Conservation (phyloP, 164 flowering plant species). For the Houttuynia cordata region DNA sequence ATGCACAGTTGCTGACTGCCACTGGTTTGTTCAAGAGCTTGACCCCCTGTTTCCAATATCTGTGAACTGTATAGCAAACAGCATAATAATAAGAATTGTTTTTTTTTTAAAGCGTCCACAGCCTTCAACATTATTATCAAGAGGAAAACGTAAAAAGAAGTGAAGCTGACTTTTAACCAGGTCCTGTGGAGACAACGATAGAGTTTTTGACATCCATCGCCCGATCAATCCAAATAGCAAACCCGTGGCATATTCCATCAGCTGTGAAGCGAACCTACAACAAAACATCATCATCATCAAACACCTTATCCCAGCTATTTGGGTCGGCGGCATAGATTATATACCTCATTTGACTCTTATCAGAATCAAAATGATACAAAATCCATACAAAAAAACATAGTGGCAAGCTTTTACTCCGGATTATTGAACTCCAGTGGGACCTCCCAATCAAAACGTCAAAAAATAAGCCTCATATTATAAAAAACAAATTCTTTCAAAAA, state of each 20-base stretch:
- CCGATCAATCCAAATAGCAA: slow-evolving; percentile 95
- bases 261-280: slow-evolving; percentile 46
- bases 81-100: too few species aligned
- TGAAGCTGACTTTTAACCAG: slow-evolving; percentile 33
- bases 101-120: background rate
- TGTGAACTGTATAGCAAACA: slow-evolving; percentile 33
- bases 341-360: too few species aligned
- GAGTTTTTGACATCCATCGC: slow-evolving; percentile 48
- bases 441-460: background rate
- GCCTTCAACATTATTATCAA: background rate
- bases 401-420: too few species aligned
- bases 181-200: slow-evolving; percentile 70
- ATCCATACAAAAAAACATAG: too few species aligned
- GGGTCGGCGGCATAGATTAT: too few species aligned
- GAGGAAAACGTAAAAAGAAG: background rate
- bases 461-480: background rate
- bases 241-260: slow-evolving; percentile 73
- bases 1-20: slow-evolving; percentile 17
- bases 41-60: slow-evolving; percentile 88
- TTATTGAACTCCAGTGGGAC: background rate
- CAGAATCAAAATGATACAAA: too few species aligned
- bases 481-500: background rate
- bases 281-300: too few species aligned
- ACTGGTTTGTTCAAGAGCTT: slow-evolving; percentile 62
- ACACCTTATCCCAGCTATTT: too few species aligned